phyloP scores from a whole-genome alignment of 768 basidiomycete species.

The Lactifluus echinatus region DNA sequence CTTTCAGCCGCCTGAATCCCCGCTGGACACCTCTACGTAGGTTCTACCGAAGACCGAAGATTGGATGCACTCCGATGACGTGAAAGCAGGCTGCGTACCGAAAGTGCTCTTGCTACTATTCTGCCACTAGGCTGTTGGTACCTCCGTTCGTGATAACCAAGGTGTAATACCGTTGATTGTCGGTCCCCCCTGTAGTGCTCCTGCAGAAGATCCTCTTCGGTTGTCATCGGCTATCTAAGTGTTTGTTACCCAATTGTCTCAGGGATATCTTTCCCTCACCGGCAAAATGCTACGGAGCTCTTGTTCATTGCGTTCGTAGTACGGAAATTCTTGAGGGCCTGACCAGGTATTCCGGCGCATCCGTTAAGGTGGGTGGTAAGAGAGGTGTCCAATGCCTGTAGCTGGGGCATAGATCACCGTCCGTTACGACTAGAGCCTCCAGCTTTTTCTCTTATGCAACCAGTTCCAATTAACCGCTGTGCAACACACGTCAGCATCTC shows the following conservation, averaged over 20 bases:
- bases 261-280: conserved; percentile 1
- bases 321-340: neutral
- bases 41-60: conserved; percentile 9
- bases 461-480: neutral
- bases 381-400: neutral
- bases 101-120: neutral
- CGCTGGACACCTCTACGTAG: conserved; percentile 8
- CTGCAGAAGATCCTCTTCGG: conserved; percentile 21
- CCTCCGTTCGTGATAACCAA: conserved; percentile 9
- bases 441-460: neutral
- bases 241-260: conserved; percentile 5
- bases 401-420: neutral
- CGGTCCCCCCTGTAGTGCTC: conserved; percentile 17
- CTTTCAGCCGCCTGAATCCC: conserved; percentile 13
- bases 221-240: conserved; percentile 14
- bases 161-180: conserved; percentile 10
- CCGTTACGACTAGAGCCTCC: neutral
- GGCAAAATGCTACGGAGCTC: conserved; percentile 12
- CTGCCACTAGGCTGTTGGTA: neutral
- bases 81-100: neutral
- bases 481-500: conserved; percentile 1
- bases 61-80: conserved; percentile 1
- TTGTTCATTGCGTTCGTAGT: neutral
- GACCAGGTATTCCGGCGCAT: conserved; percentile 18
- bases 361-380: neutral